A percentile compares a stretch with the other conserved stretches of the same genome.
Evolutionary conservation across 345 rosid species (phyloP).

Genomic region (Kernera saxatilis): DNA sequence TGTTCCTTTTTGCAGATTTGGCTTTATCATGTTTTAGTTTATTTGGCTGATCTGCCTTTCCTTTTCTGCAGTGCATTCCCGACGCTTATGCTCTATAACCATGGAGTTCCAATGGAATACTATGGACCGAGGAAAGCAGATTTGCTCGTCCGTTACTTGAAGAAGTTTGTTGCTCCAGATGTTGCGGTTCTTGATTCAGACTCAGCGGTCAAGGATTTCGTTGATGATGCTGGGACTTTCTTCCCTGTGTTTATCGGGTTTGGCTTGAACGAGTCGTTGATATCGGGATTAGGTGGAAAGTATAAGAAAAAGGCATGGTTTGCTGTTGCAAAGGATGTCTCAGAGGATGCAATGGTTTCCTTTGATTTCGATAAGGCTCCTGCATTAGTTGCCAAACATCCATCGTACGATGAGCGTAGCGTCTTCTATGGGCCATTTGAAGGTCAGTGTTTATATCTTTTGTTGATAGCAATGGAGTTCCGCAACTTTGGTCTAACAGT

Average conservation of each 20-base stretch:
- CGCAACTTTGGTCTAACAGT: background rate
- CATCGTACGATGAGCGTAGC: conserved; percentile 51
- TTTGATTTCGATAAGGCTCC: conserved; percentile 84
- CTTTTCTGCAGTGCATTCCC: conserved; percentile 64
- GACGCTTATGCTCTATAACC: conserved; percentile 69
- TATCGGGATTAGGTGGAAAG: conserved; percentile 50
- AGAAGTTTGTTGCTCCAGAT: conserved; percentile 90
- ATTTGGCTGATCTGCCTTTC: background rate
- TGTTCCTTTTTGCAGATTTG: background rate
- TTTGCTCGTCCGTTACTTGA: conserved; percentile 69
- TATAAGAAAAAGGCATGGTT: conserved; percentile 97
- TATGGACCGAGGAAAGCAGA: conserved; percentile 88
- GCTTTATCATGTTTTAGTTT: background rate
- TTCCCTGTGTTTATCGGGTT: conserved; percentile 85
- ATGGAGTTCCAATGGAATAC: conserved; percentile 80
- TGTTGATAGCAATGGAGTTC: background rate
- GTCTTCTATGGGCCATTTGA: conserved; percentile 90
- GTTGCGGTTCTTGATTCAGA: conserved; percentile 71
- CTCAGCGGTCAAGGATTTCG: conserved; percentile 51
- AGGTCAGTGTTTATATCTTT: conserved; percentile 42
- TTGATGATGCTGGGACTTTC: conserved; percentile 58
- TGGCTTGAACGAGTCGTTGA: conserved; percentile 52
- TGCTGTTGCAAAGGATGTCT: conserved; percentile 69
- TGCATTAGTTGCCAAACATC: conserved; percentile 64
- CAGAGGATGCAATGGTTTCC: conserved; percentile 64